These are phyloP conservation scores for Thraustotheca clavata DNA, from an alignment of 352 stramenopile genomes.

Conservation along the genomic window DNA sequence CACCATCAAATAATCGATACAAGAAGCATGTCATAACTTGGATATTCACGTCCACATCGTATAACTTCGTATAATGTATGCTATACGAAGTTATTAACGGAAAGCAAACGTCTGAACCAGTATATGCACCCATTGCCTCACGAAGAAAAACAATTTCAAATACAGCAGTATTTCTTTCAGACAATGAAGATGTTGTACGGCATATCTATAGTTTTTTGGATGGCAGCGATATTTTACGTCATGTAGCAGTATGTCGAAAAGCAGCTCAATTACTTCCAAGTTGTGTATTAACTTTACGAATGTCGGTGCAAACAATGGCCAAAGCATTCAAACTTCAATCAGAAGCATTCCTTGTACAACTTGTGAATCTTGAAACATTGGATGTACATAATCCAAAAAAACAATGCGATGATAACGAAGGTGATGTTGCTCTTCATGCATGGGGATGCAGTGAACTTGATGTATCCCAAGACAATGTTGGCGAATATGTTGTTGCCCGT, in stretches of 20 bases:
- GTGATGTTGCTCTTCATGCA: slow-evolving; percentile 53
- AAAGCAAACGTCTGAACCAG: too few species aligned
- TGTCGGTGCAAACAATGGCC: slow-evolving; percentile 46
- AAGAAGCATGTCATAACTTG: too few species aligned
- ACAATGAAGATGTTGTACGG: slow-evolving; percentile 61
- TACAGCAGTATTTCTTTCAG: slow-evolving; percentile 43
- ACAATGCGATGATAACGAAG: slow-evolving; percentile 43
- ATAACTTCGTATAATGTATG: too few species aligned
- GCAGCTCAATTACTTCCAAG: slow-evolving; percentile 41
- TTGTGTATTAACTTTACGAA: slow-evolving; percentile 47
- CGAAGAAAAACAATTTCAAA: neutral
- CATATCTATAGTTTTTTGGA: slow-evolving; percentile 61
- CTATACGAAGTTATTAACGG: too few species aligned
- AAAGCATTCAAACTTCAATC: slow-evolving; percentile 32
- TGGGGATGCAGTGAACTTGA: slow-evolving; percentile 73
- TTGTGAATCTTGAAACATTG: slow-evolving; percentile 47
- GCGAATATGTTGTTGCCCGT: slow-evolving; percentile 53
- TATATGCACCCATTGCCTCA: too few species aligned
- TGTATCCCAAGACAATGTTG: slow-evolving; percentile 64
- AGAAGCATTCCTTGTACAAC: slow-evolving; percentile 39
- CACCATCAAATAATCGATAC: too few species aligned
- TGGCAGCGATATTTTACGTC: slow-evolving; percentile 52
- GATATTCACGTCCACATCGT: too few species aligned
- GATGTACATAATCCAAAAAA: slow-evolving; percentile 53
- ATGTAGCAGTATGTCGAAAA: slow-evolving; percentile 55